Percentiles rank a stretch among this genome's conserved stretches.
Conservation (phyloP, 129 eudicot species). For the Dittrichia graveolens region DNA sequence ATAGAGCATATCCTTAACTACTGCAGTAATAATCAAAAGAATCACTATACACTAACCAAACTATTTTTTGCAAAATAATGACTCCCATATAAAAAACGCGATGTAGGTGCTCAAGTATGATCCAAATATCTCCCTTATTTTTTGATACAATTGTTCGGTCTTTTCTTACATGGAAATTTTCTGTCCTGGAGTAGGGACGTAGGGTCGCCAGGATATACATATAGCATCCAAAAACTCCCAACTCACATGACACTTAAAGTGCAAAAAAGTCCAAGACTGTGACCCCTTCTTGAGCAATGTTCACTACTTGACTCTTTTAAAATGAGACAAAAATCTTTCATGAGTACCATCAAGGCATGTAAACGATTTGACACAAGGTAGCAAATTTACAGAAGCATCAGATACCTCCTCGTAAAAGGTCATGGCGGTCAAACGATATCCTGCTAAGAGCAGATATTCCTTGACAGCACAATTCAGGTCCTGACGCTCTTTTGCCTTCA, state of each 20-base stretch:
- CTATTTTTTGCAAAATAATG: neutral
- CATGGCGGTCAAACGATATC: slow-evolving; percentile 98
- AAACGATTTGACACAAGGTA: slow-evolving; percentile 12
- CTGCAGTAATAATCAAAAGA: neutral
- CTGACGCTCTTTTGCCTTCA: slow-evolving; percentile 84
- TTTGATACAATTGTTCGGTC: neutral
- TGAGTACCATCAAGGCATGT: slow-evolving; percentile 1
- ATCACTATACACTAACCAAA: neutral
- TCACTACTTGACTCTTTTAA: neutral
- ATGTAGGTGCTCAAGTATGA: neutral
- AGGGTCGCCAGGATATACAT: neutral
- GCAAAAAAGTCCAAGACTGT: neutral
- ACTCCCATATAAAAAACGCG: neutral
- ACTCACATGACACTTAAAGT: neutral
- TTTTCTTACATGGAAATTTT: neutral
- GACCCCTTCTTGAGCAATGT: slow-evolving; percentile 13
- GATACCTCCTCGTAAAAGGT: slow-evolving; percentile 97
- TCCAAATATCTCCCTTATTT: neutral
- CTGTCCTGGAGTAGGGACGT: neutral
- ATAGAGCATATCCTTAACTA: neutral
- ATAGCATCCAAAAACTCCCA: neutral
- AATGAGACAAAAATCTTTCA: neutral
- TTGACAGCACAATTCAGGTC: slow-evolving; percentile 96
- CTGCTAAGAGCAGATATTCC: slow-evolving; percentile 90
- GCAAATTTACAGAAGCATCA: slow-evolving; percentile 10